phyloP scores from a whole-genome alignment of 1,139 yeast species.

The Yamadazyma mexicana region DNA sequence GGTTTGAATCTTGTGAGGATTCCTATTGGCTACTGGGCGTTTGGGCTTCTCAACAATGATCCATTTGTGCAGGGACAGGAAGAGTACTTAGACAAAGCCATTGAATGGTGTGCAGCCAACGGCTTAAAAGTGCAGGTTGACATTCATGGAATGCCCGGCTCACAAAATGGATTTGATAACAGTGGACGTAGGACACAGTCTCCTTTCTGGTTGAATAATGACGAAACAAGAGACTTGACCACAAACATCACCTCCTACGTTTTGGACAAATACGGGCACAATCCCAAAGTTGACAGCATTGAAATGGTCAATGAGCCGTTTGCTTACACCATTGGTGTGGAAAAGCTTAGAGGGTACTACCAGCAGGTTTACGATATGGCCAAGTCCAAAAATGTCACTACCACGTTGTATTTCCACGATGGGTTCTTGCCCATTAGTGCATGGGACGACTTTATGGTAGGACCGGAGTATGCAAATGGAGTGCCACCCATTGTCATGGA shows the following conservation, averaged over 20 bases:
- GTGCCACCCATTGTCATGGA: conserved; percentile 17
- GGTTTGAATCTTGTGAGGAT: conserved; percentile 25
- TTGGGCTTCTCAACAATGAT: conserved; percentile 19
- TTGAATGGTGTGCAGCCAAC: conserved; percentile 22
- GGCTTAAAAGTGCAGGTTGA: conserved; percentile 22
- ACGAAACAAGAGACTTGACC: conserved; percentile 18
- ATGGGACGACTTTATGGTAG: conserved; percentile 21
- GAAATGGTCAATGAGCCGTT: conserved; percentile 28
- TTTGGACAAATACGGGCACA: conserved; percentile 21
- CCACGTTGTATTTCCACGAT: conserved; percentile 22
- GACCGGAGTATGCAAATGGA: not conserved
- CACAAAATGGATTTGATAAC: conserved; percentile 31
- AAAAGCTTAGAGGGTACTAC: conserved; percentile 18
- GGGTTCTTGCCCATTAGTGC: conserved; percentile 22
- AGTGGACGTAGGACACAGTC: conserved; percentile 20
- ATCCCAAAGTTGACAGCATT: conserved; percentile 18
- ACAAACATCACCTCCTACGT: conserved; percentile 19
- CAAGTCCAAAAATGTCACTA: conserved; percentile 10
- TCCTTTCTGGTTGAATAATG: conserved; percentile 16
- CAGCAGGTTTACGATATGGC: conserved; percentile 14
- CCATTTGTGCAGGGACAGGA: conserved; percentile 27
- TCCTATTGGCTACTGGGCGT: conserved; percentile 32
- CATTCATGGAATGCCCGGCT: conserved; percentile 30
- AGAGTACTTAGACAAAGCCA: conserved; percentile 22
- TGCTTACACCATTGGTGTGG: conserved; percentile 17